A percentile compares a stretch with the other conserved stretches of the same genome.
phyloP scores from a whole-genome alignment of 2,329 filamentous ascomycete genomes.

The Colletotrichum tofieldiae region DNA sequence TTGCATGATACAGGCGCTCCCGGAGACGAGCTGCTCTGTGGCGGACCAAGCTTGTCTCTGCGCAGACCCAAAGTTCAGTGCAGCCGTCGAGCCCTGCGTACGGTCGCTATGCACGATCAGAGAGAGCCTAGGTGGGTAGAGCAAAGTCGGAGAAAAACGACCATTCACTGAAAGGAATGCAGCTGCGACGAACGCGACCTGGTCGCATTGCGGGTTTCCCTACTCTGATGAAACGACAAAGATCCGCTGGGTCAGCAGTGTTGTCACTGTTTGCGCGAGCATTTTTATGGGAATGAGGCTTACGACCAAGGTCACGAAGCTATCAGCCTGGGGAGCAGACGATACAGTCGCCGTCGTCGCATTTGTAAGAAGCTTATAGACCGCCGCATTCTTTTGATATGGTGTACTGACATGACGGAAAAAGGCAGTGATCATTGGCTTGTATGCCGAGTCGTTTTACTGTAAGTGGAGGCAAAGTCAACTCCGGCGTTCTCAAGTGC shows the following conservation, averaged over 20 bases:
- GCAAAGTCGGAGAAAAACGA: neutral
- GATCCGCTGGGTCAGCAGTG: slow-evolving; percentile 10
- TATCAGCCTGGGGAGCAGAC: slow-evolving; percentile 14
- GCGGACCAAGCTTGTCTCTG: slow-evolving; percentile 53
- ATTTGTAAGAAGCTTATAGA: neutral
- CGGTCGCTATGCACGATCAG: slow-evolving; percentile 48
- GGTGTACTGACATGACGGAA: neutral
- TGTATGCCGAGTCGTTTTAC: neutral
- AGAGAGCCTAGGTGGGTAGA: slow-evolving; percentile 51
- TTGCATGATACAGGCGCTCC: slow-evolving; percentile 21
- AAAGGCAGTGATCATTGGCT: neutral
- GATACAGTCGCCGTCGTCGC: slow-evolving; percentile 16
- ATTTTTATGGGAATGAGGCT: slow-evolving; percentile 24
- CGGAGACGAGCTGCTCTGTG: slow-evolving; percentile 44
- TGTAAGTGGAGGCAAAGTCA: neutral
- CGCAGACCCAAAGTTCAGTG: slow-evolving; percentile 47
- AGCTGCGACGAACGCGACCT: slow-evolving; percentile 9
- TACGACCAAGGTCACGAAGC: neutral
- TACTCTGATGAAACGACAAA: neutral
- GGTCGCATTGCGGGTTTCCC: slow-evolving; percentile 5
- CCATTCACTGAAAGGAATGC: neutral
- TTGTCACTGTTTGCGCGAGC: neutral
- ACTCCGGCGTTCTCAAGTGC: no score
- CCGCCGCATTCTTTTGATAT: no score
- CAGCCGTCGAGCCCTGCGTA: slow-evolving; percentile 48